phyloP scores from a whole-genome alignment of 2,329 filamentous ascomycete genomes.

The Cyanodermella asteris region DNA sequence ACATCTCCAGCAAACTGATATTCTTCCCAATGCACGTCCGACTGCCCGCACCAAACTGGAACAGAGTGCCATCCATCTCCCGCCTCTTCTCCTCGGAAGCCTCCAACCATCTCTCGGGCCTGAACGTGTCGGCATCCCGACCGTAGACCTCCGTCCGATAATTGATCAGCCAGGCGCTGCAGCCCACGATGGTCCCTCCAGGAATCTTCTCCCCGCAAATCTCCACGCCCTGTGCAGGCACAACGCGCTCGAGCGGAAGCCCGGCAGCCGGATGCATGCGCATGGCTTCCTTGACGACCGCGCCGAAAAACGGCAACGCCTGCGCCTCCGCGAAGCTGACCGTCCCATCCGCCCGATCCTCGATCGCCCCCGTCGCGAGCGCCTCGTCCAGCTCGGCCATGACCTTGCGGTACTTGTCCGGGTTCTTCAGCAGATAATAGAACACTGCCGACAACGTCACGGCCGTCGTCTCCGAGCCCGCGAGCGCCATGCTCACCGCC shows the following conservation, averaged over 20 bases:
- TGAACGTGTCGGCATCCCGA: slow-evolving; percentile 39
- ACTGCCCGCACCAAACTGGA: slow-evolving; percentile 32
- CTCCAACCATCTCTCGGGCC: slow-evolving; percentile 40
- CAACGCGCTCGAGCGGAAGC: slow-evolving; percentile 50
- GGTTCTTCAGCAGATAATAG: slow-evolving; percentile 49
- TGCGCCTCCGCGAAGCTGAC: slow-evolving; percentile 51
- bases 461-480: slow-evolving; percentile 60
- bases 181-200: slow-evolving; percentile 53
- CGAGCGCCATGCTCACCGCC: slow-evolving; percentile 49
- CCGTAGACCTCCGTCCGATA: slow-evolving; percentile 47
- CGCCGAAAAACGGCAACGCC: slow-evolving; percentile 53
- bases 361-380: slow-evolving; percentile 28
- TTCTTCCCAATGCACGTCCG: slow-evolving; percentile 29
- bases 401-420: slow-evolving; percentile 30
- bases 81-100: slow-evolving; percentile 4
- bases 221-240: slow-evolving; percentile 40
- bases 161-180: slow-evolving; percentile 59
- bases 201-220: slow-evolving; percentile 41
- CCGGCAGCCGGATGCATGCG: slow-evolving; percentile 54
- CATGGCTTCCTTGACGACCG: slow-evolving; percentile 58
- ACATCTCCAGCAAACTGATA: slow-evolving; percentile 12
- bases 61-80: slow-evolving; percentile 17
- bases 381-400: slow-evolving; percentile 41
- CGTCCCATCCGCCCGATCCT: slow-evolving; percentile 27
- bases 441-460: slow-evolving; percentile 39